Base-by-base conservation (phyloP, 225 moss, liverwort and hornwort genomes). In the Sphagnum tenellum region DNA sequence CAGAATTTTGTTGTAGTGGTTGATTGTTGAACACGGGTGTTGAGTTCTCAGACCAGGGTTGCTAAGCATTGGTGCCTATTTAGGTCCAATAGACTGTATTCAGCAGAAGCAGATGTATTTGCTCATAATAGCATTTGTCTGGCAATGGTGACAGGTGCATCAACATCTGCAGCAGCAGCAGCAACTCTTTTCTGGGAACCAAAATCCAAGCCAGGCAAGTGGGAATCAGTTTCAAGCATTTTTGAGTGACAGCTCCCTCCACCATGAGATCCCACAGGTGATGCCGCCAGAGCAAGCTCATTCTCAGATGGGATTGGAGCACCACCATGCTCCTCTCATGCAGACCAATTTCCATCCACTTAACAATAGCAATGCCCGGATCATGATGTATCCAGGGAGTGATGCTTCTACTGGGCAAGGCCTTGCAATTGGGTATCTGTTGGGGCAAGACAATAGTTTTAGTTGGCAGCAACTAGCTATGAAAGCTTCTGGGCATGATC, bases 381-480 rank as follows among this genome's bases (percentile, higher is more conserved):
- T 72, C 72, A 61, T 81, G 64, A 84, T 83, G 59, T 91, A 86
- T 71, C 69, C 82, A 47, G 52, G 66, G 59, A 72, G 73, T 74
- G 82, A 89, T 47, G 65, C 79, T 48, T 67, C 79, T 56, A 65
- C 74, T 68, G 83, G 80, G 72, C 89, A 91, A 62, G 94, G 94
- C 64, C 85, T 89, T 57, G 86, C 86, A 0, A 91, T 91, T 71
- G 91, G 86, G 68, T 94, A 94, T 64, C 89, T 94, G 51, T 80
- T 94, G 75, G 91, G 84, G 13, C 83, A 91, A 66, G 94, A 94
- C 73, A 87, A 89, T n/a, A 89, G 84, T 69, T 94, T 94, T 69
- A 94, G 89, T 69, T 94, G 94, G 94, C 94, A 91, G 75, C 87
- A 89, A 49, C 72, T 94, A 74, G 94, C 94, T 64, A 76, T 91